Evolutionary conservation across 331 rosid species (phyloP).

Genomic region (Prunus yedoensis): DNA sequence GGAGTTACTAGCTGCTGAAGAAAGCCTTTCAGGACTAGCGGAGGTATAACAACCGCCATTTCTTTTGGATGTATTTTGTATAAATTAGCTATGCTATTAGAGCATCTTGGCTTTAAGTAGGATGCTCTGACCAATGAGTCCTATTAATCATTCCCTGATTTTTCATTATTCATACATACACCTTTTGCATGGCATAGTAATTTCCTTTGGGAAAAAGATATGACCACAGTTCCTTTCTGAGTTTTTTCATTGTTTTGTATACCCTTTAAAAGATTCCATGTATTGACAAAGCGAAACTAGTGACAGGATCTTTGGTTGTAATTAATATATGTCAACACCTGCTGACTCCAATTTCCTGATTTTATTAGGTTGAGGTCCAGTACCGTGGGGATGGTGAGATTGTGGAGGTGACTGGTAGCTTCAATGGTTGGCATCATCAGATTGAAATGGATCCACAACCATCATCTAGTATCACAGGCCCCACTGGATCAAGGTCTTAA

Average conservation of each 20-base stretch:
- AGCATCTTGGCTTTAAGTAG: constrained; percentile 21
- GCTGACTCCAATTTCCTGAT: constrained; percentile 28
- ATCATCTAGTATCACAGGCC: constrained; percentile 38
- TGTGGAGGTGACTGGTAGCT: constrained; percentile 94
- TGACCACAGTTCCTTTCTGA: background rate
- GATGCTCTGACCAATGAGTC: constrained; percentile 4
- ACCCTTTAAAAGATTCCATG: background rate
- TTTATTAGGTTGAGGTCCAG: constrained; percentile 65
- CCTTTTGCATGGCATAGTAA: background rate
- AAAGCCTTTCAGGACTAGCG: constrained; percentile 76
- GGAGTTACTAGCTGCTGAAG: constrained; percentile 74
- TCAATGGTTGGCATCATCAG: constrained; percentile 90
- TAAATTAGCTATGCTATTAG: constrained; percentile 9
- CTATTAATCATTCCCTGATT: background rate
- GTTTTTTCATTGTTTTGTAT: background rate
- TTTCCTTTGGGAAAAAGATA: background rate
- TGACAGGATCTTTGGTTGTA: background rate
- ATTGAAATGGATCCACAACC: constrained; percentile 71
- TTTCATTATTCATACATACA: background rate
- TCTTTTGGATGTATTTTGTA: constrained; percentile 24
- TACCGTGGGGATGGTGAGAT: constrained; percentile 64
- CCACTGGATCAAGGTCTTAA: constrained; percentile 57
- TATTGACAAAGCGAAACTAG: background rate
- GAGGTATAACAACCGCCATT: constrained; percentile 58
- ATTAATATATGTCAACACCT: constrained; percentile 2